Base-by-base conservation (phyloP, 1,284 basidiomycete species). In the Flammula alnicola region DNA sequence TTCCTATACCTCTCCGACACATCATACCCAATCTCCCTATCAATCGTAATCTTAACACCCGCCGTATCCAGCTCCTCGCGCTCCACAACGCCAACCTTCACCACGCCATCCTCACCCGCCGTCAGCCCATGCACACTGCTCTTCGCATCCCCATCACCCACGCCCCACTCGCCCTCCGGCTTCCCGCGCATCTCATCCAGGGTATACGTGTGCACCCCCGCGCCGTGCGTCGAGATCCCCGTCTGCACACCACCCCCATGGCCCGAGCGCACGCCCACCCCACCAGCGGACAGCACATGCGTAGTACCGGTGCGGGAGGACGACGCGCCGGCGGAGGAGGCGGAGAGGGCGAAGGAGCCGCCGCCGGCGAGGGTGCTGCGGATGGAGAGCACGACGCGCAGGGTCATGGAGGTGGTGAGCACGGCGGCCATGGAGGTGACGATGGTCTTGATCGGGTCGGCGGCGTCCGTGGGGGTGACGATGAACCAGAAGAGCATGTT, bases 401-500 rank as follows among this genome's bases (percentile, higher is more conserved):
- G 82, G 20, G 84, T 81, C 89, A 91, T 91, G 9, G 88, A 88
- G 27, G 87, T 83, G 22, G 89, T 91, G 52, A 91, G 80, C 19
- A 91, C 88, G 8, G 86, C 88, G 1, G 89, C 79, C 86, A 92
- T 91, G 66, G 80, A 82, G 37, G 87, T 88, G 33, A 91, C 81
- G 61, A 90, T 88, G 31, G 89, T 91, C 65, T 81, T 84, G 73
- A 91, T 80, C 50, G 86, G 80, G 66, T 92, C 89, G 0, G 62
- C 51, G 11, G 58, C 46, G 33, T 73, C 81, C 31, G 82, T 84
- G 22, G 89, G 86, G 41, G 65, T 52, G 49, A 56, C 56, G 49
- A 56, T 53, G 55, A 58, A 55, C 52, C 51, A 61, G 51, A 55
- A 61, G 52, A 59, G 47, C 35, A 55, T 41, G 49, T 54, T 57